phyloP scores from a whole-genome alignment of 768 basidiomycete genomes.

The Crassisporium funariophilum region DNA sequence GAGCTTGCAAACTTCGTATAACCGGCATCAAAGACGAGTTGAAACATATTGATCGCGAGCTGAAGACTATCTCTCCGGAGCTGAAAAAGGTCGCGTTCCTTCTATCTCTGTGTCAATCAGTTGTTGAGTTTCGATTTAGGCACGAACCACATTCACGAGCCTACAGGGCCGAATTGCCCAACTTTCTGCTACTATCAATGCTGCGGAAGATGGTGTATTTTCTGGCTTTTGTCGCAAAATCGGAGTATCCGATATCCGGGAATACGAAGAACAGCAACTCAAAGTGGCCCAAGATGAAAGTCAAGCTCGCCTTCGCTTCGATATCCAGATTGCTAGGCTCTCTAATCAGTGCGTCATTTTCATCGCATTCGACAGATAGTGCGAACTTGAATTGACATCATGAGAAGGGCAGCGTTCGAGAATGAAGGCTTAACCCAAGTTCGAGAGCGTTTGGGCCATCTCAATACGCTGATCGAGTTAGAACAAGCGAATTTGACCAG shows the following conservation, averaged over 20 bases:
- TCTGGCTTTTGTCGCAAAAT: conserved; percentile 77
- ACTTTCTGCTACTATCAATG: conserved; percentile 61
- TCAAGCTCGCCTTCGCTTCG: conserved; percentile 78
- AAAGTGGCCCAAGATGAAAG: conserved; percentile 88
- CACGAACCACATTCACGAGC: conserved; percentile 49
- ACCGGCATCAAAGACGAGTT: conserved; percentile 83
- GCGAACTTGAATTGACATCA: not conserved
- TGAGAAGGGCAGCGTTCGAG: conserved; percentile 77
- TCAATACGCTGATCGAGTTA: conserved; percentile 51
- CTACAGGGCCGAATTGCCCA: conserved; percentile 57
- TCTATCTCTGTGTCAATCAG: not conserved
- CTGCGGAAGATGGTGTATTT: conserved; percentile 83
- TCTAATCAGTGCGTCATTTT: conserved; percentile 70
- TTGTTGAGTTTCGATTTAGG: conserved; percentile 35
- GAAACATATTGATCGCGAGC: conserved; percentile 74
- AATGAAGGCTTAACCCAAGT: conserved; percentile 68
- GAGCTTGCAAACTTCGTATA: conserved; percentile 72
- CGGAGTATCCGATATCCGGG: conserved; percentile 78
- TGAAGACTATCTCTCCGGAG: conserved; percentile 68
- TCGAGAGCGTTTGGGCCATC: conserved; percentile 59
- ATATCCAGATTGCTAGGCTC: conserved; percentile 84
- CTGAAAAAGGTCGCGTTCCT: conserved; percentile 58
- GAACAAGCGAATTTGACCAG: conserved; percentile 58
- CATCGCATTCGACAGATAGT: not conserved
- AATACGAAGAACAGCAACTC: conserved; percentile 92